Percentiles rank a stretch among this genome's conserved stretches.
Conservation (phyloP, 2,329 filamentous ascomycete genomes). For the Exserohilum rostratum region DNA sequence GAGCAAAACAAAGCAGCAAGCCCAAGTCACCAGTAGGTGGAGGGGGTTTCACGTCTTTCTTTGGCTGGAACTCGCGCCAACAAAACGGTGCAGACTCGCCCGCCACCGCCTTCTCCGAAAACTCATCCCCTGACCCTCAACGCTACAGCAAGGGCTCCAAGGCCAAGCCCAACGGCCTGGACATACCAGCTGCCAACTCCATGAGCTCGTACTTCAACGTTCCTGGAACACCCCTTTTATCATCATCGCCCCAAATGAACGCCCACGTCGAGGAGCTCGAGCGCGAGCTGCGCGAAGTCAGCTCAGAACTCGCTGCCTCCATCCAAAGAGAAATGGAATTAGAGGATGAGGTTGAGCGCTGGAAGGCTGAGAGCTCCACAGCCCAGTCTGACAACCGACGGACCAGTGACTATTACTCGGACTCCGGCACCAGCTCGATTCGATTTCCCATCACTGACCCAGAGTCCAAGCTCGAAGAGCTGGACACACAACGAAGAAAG, state of each 20-base stretch:
- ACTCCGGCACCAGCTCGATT: conserved; percentile 87
- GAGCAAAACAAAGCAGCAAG: conserved; percentile 36
- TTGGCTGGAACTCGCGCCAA: conserved; percentile 67
- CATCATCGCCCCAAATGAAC: conserved; percentile 52
- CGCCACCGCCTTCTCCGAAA: conserved; percentile 67
- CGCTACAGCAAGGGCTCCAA: conserved; percentile 40
- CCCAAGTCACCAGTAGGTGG: conserved; percentile 54
- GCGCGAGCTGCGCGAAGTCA: conserved; percentile 91
- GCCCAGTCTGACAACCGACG: conserved; percentile 68
- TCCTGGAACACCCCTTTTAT: conserved; percentile 54
- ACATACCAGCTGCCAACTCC: conserved; percentile 59
- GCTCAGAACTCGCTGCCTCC: conserved; percentile 86
- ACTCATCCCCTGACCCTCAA: conserved; percentile 65
- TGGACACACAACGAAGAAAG: conserved; percentile 81
- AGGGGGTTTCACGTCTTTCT: conserved; percentile 68
- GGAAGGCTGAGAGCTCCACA: conserved; percentile 76
- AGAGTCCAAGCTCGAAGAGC: conserved; percentile 67
- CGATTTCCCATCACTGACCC: conserved; percentile 71
- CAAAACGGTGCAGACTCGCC: conserved; percentile 62
- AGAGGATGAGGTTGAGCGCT: conserved; percentile 87
- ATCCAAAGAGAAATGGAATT: conserved; percentile 96
- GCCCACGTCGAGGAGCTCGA: conserved; percentile 85
- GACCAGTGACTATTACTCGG: conserved; percentile 97
- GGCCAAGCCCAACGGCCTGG: conserved; percentile 55
- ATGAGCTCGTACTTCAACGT: conserved; percentile 54